A percentile compares a stretch with the other conserved stretches of the same genome.
These are phyloP conservation scores for Trichoderma harzianum DNA, from an alignment of 2,329 filamentous ascomycete genomes.

Conservation along the genomic window DNA sequence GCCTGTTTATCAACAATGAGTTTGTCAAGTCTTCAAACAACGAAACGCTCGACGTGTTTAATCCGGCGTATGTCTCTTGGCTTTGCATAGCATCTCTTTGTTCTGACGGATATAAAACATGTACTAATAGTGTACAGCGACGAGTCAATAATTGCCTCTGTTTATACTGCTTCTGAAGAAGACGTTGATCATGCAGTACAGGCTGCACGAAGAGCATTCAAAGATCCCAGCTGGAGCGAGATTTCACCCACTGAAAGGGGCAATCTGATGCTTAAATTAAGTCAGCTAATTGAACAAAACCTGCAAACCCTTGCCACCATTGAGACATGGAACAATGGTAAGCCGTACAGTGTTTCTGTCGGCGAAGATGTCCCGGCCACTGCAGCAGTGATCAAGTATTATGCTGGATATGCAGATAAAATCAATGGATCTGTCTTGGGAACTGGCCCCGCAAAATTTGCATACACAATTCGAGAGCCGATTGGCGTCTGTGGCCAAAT, in stretches of 20 bases:
- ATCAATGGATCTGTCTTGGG: background rate
- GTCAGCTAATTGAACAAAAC: background rate
- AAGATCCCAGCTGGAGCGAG: background rate
- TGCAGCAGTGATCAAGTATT: background rate
- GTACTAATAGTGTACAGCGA: background rate
- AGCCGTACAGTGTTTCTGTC: background rate
- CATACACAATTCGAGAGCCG: slow-evolving; percentile 50
- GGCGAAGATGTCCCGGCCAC: background rate
- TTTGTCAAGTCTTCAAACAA: background rate
- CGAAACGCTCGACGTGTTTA: background rate
- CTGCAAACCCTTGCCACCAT: background rate
- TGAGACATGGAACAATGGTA: background rate
- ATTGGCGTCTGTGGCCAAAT: slow-evolving; percentile 65
- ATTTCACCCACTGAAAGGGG: background rate
- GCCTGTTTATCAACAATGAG: background rate
- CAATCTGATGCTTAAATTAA: background rate
- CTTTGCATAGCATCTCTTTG: background rate
- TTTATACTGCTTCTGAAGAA: background rate
- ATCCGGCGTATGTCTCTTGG: background rate
- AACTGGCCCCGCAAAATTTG: background rate
- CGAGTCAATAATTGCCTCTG: background rate
- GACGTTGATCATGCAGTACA: background rate
- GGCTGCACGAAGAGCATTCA: background rate
- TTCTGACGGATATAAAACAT: background rate
- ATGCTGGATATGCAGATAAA: background rate